phyloP scores from a whole-genome alignment of 805 yeast species.

The Yarrowia phangngaensis region DNA sequence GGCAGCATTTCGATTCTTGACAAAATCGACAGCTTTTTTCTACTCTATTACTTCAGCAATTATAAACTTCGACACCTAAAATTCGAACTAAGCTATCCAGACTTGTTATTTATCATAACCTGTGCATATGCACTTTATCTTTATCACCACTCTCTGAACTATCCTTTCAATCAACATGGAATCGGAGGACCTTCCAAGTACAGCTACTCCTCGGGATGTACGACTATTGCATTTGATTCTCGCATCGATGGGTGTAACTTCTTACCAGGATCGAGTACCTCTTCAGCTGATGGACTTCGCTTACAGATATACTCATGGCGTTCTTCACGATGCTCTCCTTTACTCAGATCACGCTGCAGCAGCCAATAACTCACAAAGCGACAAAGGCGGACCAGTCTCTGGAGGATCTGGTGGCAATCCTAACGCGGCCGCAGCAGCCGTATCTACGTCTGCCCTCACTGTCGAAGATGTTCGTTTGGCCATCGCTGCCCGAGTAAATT shows the following conservation, averaged over 20 bases:
- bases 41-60: no score
- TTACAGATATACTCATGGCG: conserved; percentile 74
- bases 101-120: no score
- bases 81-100: no score
- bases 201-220: conserved; percentile 74
- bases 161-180: no score
- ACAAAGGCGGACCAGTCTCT: conserved; percentile 24
- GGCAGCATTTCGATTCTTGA: no score
- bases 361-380: conserved; percentile 26
- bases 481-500: conserved; percentile 88
- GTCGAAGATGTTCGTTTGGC: conserved; percentile 91
- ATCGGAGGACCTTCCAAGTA: conserved; percentile 28
- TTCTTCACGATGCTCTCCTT: conserved; percentile 81
- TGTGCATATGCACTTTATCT: no score
- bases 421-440: conserved; percentile 19
- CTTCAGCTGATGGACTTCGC: conserved; percentile 97
- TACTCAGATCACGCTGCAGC: conserved; percentile 69
- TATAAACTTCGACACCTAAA: no score
- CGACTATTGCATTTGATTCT: conserved; percentile 81
- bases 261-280: conserved; percentile 94
- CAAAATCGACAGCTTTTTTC: no score
- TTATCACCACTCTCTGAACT: no score
- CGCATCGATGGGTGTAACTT: conserved; percentile 88
- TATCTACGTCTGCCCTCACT: conserved; percentile 44
- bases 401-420: conserved; percentile 22